Conservation (phyloP, 768 basidiomycete species). For the Leucocoprinus leucothites region DNA sequence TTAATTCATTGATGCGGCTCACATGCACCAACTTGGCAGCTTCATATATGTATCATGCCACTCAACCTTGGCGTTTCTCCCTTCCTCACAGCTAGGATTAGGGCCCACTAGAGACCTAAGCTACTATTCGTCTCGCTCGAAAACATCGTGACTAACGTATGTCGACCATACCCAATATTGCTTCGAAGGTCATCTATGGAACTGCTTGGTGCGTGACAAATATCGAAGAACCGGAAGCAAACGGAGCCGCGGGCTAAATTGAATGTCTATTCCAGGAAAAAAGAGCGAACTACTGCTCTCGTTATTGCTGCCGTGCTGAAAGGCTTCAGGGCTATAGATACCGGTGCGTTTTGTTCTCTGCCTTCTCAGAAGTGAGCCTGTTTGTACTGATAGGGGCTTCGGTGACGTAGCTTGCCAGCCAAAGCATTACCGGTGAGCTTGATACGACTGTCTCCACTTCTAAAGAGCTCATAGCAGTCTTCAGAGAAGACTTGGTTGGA, state of each 20-base stretch:
- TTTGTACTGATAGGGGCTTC: background rate
- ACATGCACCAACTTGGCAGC: too few relatives aligned
- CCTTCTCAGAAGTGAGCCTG: background rate
- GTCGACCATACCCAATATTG: background rate
- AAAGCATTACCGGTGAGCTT: slow-evolving; percentile 63
- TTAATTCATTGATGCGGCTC: too few relatives aligned
- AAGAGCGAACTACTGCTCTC: slow-evolving; percentile 61
- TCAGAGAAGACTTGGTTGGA: slow-evolving; percentile 79
- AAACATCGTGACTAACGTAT: too few relatives aligned
- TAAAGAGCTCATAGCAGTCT: background rate
- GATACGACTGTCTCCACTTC: background rate
- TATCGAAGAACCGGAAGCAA: background rate
- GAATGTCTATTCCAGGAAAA: slow-evolving; percentile 58
- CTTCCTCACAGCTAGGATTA: too few relatives aligned
- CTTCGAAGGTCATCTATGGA: slow-evolving; percentile 52
- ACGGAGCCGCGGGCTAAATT: background rate
- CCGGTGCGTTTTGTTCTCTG: slow-evolving; percentile 43
- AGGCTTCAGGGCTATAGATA: slow-evolving; percentile 82
- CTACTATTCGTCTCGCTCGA: too few relatives aligned
- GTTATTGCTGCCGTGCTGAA: slow-evolving; percentile 70
- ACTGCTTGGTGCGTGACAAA: slow-evolving; percentile 48
- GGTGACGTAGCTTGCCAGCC: slow-evolving; percentile 51
- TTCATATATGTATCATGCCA: too few relatives aligned
- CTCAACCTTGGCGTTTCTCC: too few relatives aligned
- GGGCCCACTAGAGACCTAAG: too few relatives aligned